phyloP scores from a whole-genome alignment of 108 stramenopile species.

The Pseudonitzschia multiseries region DNA sequence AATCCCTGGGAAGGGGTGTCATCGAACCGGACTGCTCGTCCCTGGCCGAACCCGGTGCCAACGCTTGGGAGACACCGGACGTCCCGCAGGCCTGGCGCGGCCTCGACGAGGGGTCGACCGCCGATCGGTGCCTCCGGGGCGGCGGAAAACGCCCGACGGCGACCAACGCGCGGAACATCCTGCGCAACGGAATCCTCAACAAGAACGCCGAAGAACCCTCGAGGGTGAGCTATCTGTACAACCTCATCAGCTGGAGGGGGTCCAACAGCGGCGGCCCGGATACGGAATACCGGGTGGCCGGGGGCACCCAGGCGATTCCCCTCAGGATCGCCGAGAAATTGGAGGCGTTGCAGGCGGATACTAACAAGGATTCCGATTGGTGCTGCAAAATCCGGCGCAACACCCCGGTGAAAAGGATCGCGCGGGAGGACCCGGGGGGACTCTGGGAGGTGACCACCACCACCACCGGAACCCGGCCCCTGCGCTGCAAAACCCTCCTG shows the following conservation, averaged over 20 bases:
- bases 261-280: slow-evolving; percentile 16
- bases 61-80: neutral
- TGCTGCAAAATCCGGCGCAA: neutral
- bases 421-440: neutral
- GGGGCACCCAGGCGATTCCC: slow-evolving; percentile 19
- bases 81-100: neutral
- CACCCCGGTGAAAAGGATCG: neutral
- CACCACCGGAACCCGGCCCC: neutral
- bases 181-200: slow-evolving; percentile 12
- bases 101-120: neutral
- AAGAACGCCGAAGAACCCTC: slow-evolving; percentile 21
- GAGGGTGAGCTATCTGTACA: slow-evolving; percentile 18
- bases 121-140: neutral
- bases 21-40: neutral
- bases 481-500: neutral
- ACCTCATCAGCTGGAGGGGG: slow-evolving; percentile 15
- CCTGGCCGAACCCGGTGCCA: neutral
- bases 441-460: neutral
- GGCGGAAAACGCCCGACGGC: neutral
- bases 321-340: slow-evolving; percentile 9
- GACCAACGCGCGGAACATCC: slow-evolving; percentile 13
- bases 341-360: neutral
- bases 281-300: slow-evolving; percentile 12
- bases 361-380: neutral
- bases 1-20: neutral